Evolutionary conservation across 2,329 filamentous ascomycete genomes (phyloP).

Genomic region (Bipolaris cookei): DNA sequence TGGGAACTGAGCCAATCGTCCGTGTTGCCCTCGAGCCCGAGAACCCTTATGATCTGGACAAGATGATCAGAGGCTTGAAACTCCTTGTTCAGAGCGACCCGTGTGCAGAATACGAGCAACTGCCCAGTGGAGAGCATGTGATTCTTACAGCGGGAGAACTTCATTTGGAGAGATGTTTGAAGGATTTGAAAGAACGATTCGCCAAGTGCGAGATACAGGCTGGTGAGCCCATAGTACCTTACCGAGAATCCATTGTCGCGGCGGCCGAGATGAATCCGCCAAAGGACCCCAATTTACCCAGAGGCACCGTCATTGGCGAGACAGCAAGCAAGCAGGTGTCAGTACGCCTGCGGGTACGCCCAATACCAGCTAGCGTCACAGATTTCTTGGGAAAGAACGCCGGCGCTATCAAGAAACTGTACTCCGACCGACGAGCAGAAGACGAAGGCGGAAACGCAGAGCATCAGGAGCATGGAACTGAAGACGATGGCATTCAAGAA

Average conservation of each 20-base stretch:
- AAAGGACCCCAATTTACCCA: constrained; percentile 81
- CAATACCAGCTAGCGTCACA: constrained; percentile 77
- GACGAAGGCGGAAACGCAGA: constrained; percentile 49
- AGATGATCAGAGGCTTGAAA: constrained; percentile 88
- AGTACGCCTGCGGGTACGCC: constrained; percentile 76
- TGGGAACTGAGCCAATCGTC: constrained; percentile 87
- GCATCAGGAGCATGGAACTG: constrained; percentile 57
- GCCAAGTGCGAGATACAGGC: constrained; percentile 94
- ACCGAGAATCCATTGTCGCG: constrained; percentile 87
- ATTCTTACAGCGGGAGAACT: constrained; percentile 91
- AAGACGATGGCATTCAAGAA: constrained; percentile 54
- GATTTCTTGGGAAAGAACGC: constrained; percentile 84
- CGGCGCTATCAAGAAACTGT: constrained; percentile 77
- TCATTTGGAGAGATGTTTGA: constrained; percentile 91
- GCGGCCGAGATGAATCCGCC: constrained; percentile 91
- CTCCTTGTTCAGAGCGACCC: constrained; percentile 93
- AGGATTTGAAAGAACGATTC: constrained; percentile 90
- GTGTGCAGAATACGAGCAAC: constrained; percentile 93
- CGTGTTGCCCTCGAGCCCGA: constrained; percentile 93
- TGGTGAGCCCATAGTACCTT: constrained; percentile 92
- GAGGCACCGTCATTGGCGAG: constrained; percentile 76
- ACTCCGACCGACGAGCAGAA: constrained; percentile 69
- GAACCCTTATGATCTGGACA: constrained; percentile 87
- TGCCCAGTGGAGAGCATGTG: constrained; percentile 92
- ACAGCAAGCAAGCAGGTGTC: constrained; percentile 88